Base-by-base conservation (phyloP, 768 basidiomycete species). In the Hortiboletus flavorubellus region DNA sequence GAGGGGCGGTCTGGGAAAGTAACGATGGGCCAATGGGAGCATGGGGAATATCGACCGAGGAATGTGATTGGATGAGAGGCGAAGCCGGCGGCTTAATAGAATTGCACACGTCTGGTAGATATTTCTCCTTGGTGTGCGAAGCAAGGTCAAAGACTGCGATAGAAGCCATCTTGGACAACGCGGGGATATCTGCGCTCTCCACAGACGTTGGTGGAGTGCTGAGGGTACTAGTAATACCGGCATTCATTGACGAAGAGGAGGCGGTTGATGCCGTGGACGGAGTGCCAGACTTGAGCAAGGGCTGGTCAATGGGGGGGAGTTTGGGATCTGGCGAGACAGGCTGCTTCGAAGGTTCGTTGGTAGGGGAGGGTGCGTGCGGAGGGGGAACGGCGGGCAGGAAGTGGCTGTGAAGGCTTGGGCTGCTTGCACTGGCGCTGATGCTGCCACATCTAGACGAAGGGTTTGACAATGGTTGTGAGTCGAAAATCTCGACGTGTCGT, bases 401-500 rank as follows among this genome's bases (percentile, higher is more conserved):
- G 48, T 59, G 65, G 9, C 9, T 59, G 46, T 55, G 68, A 38
- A 70, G 51, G 35, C 51, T 53, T 12, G 44, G 38, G 23, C 55
- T 59, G 31, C 66, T 67, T 31, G 69, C 59, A 52, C 68, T 73
- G 26, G 64, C 59, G 34, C 71, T 68, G 48, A 68, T 56, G 51
- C 68, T 72, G 42, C 63, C 67, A 12, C 63, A 57, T 51, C 63
- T 67, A 23, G 69, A 67, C 5, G 75, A 72, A 15, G 79, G 79
- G 63, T 86, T 89, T 5, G 84, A 72, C 26, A 92, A 68, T 31
- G 90, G 90, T 66, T 92, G 90, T 3, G 90, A 92, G 65, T 88
- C 80, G 62, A 90, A 89, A 35, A 91, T 92, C 63, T 91, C 86
- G 41, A 91, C 89, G 54, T 87, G 85, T 23, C 82, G 80, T 58